phyloP scores from a whole-genome alignment of 208 protist species.

The Leptomonas pyrrhocoris region DNA sequence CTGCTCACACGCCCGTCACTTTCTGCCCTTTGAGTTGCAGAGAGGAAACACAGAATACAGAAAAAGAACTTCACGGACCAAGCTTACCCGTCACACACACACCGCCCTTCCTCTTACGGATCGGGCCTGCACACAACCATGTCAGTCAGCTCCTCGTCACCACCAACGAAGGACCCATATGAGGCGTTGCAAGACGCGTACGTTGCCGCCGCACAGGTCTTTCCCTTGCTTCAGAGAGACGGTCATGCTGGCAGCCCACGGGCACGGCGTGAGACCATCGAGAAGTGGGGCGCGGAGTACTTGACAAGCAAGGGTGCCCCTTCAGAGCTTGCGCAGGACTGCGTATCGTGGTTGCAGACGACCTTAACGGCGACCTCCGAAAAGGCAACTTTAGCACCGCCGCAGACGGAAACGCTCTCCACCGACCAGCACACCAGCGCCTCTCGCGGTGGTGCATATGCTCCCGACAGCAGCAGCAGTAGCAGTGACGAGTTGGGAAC shows the following conservation, averaged over 20 bases:
- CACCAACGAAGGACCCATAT: neutral
- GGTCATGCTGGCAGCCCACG: neutral
- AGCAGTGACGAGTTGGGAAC: neutral
- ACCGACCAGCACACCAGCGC: too few species aligned
- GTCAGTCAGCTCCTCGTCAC: neutral
- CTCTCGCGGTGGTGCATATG: too few species aligned
- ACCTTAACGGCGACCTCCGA: neutral
- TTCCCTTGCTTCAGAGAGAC: neutral
- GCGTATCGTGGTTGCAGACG: neutral
- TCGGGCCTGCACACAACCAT: neutral
- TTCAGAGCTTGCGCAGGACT: slow-evolving; percentile 13
- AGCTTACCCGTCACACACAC: too few species aligned
- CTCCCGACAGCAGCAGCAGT: neutral
- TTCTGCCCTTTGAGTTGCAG: neutral
- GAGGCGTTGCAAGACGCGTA: neutral
- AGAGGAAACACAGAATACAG: too few species aligned
- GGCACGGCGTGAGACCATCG: neutral
- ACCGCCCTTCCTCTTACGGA: too few species aligned
- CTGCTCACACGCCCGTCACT: neutral
- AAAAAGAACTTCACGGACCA: too few species aligned
- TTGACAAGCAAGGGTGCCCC: neutral
- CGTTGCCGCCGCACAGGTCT: neutral
- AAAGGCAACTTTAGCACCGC: neutral
- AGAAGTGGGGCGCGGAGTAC: neutral
- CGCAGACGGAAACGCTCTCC: neutral